phyloP scores from a whole-genome alignment of 805 yeast genomes.

The Suhomyces sp. region DNA sequence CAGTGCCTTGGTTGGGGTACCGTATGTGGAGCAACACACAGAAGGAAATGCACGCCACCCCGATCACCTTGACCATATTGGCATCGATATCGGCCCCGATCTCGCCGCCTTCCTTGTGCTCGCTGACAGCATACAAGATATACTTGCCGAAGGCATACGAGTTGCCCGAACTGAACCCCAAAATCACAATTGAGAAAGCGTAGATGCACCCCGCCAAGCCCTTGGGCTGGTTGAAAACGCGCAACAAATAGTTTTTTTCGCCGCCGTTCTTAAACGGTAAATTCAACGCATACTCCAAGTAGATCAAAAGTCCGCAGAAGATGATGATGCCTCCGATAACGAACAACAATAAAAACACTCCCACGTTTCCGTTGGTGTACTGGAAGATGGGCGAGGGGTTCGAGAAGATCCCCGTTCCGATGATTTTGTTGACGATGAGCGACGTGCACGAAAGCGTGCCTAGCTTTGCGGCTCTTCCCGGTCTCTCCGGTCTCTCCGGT shows the following conservation, averaged over 20 bases:
- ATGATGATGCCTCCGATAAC: slow-evolving; percentile 36
- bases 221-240: slow-evolving; percentile 30
- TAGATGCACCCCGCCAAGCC: slow-evolving; percentile 38
- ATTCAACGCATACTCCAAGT: slow-evolving; percentile 39
- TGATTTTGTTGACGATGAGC: slow-evolving; percentile 41
- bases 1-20: slow-evolving; percentile 49
- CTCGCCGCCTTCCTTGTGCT: slow-evolving; percentile 19
- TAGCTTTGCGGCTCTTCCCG: slow-evolving; percentile 9
- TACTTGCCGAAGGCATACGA: slow-evolving; percentile 65
- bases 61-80: slow-evolving; percentile 43
- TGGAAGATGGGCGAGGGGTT: slow-evolving; percentile 41
- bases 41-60: slow-evolving; percentile 45
- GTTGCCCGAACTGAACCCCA: slow-evolving; percentile 63
- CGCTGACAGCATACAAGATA: slow-evolving; percentile 37
- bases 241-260: slow-evolving; percentile 38
- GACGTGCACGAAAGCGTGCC: slow-evolving; percentile 36
- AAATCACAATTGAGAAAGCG: slow-evolving; percentile 52
- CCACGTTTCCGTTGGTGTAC: slow-evolving; percentile 38
- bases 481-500: neutral
- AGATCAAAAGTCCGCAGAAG: slow-evolving; percentile 39
- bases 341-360: slow-evolving; percentile 32
- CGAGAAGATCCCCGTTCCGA: slow-evolving; percentile 43
- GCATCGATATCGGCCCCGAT: slow-evolving; percentile 16
- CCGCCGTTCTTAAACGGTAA: slow-evolving; percentile 43
- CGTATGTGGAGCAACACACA: slow-evolving; percentile 47